Evolutionary conservation across 31 red algal species (phyloP), one percentile per base, ranked within the genome.

Genomic region (Porphyra umbilicalis): DNA sequence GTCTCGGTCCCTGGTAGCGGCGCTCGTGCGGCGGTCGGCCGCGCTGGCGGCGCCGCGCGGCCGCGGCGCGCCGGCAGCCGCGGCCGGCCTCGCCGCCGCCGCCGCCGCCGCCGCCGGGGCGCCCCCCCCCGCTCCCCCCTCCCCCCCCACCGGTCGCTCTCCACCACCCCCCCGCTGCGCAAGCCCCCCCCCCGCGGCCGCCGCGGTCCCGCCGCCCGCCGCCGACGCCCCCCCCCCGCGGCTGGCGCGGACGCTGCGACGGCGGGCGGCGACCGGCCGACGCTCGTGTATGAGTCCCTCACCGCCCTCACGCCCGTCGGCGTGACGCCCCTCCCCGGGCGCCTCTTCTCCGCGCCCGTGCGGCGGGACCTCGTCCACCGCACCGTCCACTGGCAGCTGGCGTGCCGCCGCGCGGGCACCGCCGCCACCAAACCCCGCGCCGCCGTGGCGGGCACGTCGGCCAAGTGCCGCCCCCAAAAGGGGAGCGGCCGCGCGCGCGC

Each of bases 401-500:
- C 93, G n/a, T 90, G 89, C 39, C 86, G 89, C 36, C 82, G 96
- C 35, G 82, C 77, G 36, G 97, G 97, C 10, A 96, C 94, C n/a
- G 89, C 94, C 16, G 86, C 87, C 79, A 94, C 94, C 34, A 97
- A 99, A 77, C 86, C 75, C 71, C 82, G 98, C 74, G 79, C 85
- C 35, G 92, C 95, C 76, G 91, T 99, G 36, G 79, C 86, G 34
- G 92, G 89, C 38, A 91, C 91, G 33, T 90, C 89, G 34, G 77
- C 89, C 14, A 99, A 99, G 79, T 85, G 88, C 33, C 82, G 98
- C 14, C 88, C 94, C 30, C 98, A 99, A 83, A 99, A 99, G 87
- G 98, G 98, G 8, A 87, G 86, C 1, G 98, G 98, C 4, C 82
- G 95, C 4, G 86, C 94, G 13, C 86, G 98, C 15, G 87, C 87